These are phyloP conservation scores for Rhizophagus prolifer DNA, from an alignment of 192 early-diverging fungal genomes.

Conservation along the genomic window DNA sequence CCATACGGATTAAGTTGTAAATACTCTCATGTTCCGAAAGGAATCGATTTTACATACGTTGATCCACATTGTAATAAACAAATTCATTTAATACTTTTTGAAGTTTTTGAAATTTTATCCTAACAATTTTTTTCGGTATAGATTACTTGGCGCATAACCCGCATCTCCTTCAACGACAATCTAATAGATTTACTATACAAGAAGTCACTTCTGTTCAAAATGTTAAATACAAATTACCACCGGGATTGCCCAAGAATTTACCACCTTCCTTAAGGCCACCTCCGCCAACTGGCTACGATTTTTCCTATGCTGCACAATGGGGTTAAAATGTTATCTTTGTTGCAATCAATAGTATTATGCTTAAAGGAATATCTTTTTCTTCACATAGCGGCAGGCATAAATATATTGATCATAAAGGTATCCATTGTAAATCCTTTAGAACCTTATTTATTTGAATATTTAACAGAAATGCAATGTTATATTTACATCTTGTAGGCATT, in stretches of 20 bases:
- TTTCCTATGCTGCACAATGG: slow-evolving; percentile 37
- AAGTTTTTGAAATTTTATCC: neutral
- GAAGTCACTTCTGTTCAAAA: neutral
- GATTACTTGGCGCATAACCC: slow-evolving; percentile 21
- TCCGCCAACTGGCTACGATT: slow-evolving; percentile 37
- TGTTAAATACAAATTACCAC: slow-evolving; percentile 33
- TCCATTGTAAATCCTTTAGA: too few relatives aligned
- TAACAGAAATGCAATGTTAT: too few relatives aligned
- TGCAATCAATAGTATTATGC: too few relatives aligned
- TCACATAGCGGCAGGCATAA: too few relatives aligned
- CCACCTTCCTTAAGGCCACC: slow-evolving; percentile 42
- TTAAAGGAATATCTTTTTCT: too few relatives aligned
- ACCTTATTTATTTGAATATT: too few relatives aligned
- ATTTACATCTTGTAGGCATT: too few relatives aligned
- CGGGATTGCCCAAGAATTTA: slow-evolving; percentile 36
- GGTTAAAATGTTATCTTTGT: neutral
- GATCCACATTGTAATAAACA: slow-evolving; percentile 23
- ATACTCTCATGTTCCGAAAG: slow-evolving; percentile 37
- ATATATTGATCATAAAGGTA: too few relatives aligned
- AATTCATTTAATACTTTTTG: slow-evolving; percentile 2
- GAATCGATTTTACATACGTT: slow-evolving; percentile 26
- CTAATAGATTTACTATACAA: neutral
- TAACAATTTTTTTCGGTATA: neutral
- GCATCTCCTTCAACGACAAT: neutral
- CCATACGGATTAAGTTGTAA: slow-evolving; percentile 40